Evolutionary conservation across 2,329 filamentous ascomycete genomes (phyloP), one percentile per base, ranked within the genome.

Genomic region (Aureobasidium sp.): DNA sequence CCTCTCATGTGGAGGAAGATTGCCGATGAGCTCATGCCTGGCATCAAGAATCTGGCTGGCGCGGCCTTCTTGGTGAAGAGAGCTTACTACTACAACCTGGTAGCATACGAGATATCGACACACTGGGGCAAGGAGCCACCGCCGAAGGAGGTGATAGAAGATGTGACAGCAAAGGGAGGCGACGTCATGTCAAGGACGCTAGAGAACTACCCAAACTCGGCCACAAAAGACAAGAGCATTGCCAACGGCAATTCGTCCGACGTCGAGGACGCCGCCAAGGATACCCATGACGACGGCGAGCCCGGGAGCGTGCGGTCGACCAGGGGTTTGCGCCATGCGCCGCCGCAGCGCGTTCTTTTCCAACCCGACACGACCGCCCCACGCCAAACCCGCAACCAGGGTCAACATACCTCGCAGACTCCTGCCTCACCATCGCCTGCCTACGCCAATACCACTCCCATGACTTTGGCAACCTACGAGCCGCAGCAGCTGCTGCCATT

Each of bases 81-180:
- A 61, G 86, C 89, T 65, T 96, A 94, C 77, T 95, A 95, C 79
- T 92, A 91, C 74, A 91, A 93, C 69, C 82, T 96, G 48, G 88
- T 88, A 14, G 91, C 91, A 1, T 96, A 89, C 74, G 91, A 96
- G 75, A 94, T 96, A 69, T 84, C 84, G 50, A 87, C 85, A 12
- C 77, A 91, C 45, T 88, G 92, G 75, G 83, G 86, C 60, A 86
- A 88, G 73, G 89, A 91, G 65, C 91, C 91, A 0, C 91, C 91
- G 17, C 90, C 91, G 6, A 91, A 89, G 68, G 90, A 95, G 68
- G 95, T 96, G 52, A 79, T 96, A 37, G 91, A 96, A 74, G 86
- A 91, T 62, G 72, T 82, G 31, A 82, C 90, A 8, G 91, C 91
- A 8, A 94, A 92, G 73, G 90, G 91, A 54, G 90, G 89, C 19